Conservation (phyloP, 257 asterid genomes). For the Solanum corneliomulleri region DNA sequence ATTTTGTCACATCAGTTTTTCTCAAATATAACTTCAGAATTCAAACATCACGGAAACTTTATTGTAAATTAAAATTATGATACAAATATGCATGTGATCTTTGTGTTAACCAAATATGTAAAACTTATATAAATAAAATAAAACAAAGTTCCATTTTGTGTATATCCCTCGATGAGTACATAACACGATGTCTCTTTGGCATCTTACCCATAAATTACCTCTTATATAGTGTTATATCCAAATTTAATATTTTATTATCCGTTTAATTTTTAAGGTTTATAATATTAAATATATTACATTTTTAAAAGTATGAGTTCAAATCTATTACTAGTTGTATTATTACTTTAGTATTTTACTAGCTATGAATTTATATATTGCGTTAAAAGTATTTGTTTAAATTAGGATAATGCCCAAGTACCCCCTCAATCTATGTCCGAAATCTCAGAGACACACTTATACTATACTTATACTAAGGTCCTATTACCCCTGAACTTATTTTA, state of each 20-base stretch:
- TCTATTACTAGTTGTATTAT: no score
- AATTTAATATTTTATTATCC: no score
- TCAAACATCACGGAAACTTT: neutral
- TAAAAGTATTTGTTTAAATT: no score
- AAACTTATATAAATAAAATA: no score
- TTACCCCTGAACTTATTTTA: no score
- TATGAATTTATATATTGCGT: no score
- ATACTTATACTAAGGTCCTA: no score
- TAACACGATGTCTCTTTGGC: neutral
- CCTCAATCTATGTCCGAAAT: no score
- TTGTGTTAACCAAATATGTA: neutral
- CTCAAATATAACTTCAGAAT: neutral
- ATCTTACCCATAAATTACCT: neutral
- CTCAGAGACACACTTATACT: no score
- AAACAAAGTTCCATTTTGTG: neutral
- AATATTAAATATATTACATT: no score
- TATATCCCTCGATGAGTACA: neutral
- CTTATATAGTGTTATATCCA: neutral
- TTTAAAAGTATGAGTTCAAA: neutral
- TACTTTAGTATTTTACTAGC: no score
- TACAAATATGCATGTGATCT: neutral
- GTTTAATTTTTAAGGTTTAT: neutral
- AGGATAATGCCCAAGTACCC: no score
- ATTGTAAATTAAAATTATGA: neutral
- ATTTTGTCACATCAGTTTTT: neutral